phyloP scores from a whole-genome alignment of 495 filamentous ascomycete genomes.

The Alectoria sarmentosa region DNA sequence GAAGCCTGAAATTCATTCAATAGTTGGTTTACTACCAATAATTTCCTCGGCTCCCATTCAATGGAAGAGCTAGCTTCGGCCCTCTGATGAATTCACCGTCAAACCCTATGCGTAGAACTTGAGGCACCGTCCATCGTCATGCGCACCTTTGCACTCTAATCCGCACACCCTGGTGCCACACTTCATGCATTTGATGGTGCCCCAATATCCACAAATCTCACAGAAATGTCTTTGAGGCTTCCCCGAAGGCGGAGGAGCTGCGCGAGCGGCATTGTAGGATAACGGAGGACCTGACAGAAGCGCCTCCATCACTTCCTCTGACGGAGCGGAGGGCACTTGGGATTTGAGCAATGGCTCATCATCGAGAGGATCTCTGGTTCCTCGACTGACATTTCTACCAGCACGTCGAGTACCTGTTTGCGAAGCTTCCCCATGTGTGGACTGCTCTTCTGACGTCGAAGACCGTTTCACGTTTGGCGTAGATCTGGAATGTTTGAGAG shows the following conservation, averaged over 20 bases:
- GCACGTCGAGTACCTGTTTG: not conserved
- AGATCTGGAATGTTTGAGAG: constrained; percentile 27
- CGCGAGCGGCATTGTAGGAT: constrained; percentile 72
- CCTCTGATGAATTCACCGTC: not conserved
- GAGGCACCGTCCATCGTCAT: constrained; percentile 70
- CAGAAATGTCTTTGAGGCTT: constrained; percentile 70
- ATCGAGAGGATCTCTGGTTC: constrained; percentile 33
- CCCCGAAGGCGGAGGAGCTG: constrained; percentile 41
- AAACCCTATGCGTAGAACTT: constrained; percentile 23
- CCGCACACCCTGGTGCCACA: constrained; percentile 78
- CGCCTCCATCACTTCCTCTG: constrained; percentile 57
- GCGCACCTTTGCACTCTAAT: constrained; percentile 68
- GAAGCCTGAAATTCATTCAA: not conserved
- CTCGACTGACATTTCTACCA: constrained; percentile 6
- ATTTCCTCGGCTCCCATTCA: not conserved
- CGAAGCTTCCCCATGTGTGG: not conserved
- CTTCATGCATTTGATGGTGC: constrained; percentile 73
- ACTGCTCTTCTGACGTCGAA: constrained; percentile 14
- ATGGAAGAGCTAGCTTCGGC: not conserved
- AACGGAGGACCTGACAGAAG: constrained; percentile 66
- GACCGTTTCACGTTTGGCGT: constrained; percentile 14
- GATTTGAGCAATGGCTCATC: constrained; percentile 56
- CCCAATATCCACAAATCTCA: constrained; percentile 91
- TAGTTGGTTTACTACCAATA: not conserved
- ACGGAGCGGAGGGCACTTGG: constrained; percentile 55